Percentiles rank a stretch among this genome's conserved stretches.
Evolutionary conservation across 2,329 filamentous ascomycete genomes (phyloP).

Genomic region (Didymella segeticola): DNA sequence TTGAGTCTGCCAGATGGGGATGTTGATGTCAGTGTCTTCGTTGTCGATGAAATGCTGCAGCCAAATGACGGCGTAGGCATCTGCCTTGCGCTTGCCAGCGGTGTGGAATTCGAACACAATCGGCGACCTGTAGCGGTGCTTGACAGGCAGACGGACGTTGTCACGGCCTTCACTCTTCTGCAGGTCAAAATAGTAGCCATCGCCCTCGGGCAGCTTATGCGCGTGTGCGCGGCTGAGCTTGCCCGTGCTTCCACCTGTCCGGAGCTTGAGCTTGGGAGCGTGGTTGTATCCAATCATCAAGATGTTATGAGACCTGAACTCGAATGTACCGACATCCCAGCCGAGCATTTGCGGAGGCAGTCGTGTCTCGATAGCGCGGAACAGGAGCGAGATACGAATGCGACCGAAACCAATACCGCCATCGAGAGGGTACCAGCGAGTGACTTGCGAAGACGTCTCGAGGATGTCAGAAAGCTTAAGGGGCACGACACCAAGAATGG

Average conservation of each 20-base stretch:
- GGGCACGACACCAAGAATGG: conserved; percentile 89
- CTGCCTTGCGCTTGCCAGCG: conserved; percentile 70
- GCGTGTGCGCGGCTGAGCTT: conserved; percentile 71
- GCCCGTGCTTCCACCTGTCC: conserved; percentile 84
- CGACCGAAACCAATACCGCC: conserved; percentile 91
- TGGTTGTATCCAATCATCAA: conserved; percentile 68
- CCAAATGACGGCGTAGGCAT: conserved; percentile 84
- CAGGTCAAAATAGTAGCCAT: conserved; percentile 67
- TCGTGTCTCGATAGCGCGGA: conserved; percentile 85
- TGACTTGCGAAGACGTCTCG: conserved; percentile 83
- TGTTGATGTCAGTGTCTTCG: conserved; percentile 75
- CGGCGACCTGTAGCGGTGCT: conserved; percentile 87
- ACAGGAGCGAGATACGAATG: conserved; percentile 84
- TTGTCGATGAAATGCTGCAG: conserved; percentile 83
- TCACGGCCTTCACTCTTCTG: conserved; percentile 57
- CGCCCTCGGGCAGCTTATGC: conserved; percentile 63
- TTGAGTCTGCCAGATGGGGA: conserved; percentile 90
- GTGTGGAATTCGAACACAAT: conserved; percentile 86
- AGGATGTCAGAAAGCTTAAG: conserved; percentile 88
- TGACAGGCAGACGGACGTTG: conserved; percentile 80
- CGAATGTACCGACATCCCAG: conserved; percentile 95
- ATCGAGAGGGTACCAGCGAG: conserved; percentile 94
- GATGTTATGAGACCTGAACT: conserved; percentile 78
- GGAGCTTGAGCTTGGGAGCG: conserved; percentile 72
- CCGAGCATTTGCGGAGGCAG: conserved; percentile 86